Conservation (phyloP, 371 early-diverging fungal species). For the Mucor indicus region DNA sequence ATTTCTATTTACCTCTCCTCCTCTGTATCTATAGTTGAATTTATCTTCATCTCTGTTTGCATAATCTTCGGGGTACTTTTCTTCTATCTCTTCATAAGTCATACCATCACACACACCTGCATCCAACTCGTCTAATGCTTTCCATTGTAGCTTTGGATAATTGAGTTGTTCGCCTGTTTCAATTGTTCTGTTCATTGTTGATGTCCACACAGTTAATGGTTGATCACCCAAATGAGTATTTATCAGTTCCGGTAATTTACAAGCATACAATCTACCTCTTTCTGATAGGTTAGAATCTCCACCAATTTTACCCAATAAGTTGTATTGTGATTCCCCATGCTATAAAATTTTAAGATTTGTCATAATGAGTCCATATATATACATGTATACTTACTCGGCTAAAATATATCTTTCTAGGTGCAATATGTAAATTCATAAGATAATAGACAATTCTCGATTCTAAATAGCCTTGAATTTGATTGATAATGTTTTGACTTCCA, state of each 20-base stretch:
- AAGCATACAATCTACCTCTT: slow-evolving; percentile 84
- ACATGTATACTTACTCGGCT: slow-evolving; percentile 50
- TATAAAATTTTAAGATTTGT: slow-evolving; percentile 19
- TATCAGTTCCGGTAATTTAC: slow-evolving; percentile 81
- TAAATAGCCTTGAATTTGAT: slow-evolving; percentile 89
- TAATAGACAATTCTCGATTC: slow-evolving; percentile 95
- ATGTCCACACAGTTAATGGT: slow-evolving; percentile 91
- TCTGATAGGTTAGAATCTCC: slow-evolving; percentile 92
- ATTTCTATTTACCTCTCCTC: slow-evolving; percentile 71
- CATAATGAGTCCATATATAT: not conserved
- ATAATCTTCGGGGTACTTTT: slow-evolving; percentile 82
- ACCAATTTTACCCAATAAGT: slow-evolving; percentile 88
- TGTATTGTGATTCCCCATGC: slow-evolving; percentile 92
- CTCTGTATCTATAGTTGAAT: slow-evolving; percentile 89
- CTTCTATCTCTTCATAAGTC: slow-evolving; percentile 97
- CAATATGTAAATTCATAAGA: slow-evolving; percentile 97
- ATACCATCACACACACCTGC: slow-evolving; percentile 97
- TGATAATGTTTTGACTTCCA: slow-evolving; percentile 86
- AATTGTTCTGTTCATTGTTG: slow-evolving; percentile 88
- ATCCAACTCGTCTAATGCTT: slow-evolving; percentile 95
- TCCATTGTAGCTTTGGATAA: slow-evolving; percentile 90
- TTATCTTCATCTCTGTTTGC: slow-evolving; percentile 94
- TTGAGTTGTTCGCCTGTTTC: slow-evolving; percentile 80
- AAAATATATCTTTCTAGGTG: slow-evolving; percentile 90
- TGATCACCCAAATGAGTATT: slow-evolving; percentile 66